Percentiles rank a stretch among this genome's conserved stretches.
phyloP scores from a whole-genome alignment of 805 yeast species.

The Diddensiella transvaalensis region DNA sequence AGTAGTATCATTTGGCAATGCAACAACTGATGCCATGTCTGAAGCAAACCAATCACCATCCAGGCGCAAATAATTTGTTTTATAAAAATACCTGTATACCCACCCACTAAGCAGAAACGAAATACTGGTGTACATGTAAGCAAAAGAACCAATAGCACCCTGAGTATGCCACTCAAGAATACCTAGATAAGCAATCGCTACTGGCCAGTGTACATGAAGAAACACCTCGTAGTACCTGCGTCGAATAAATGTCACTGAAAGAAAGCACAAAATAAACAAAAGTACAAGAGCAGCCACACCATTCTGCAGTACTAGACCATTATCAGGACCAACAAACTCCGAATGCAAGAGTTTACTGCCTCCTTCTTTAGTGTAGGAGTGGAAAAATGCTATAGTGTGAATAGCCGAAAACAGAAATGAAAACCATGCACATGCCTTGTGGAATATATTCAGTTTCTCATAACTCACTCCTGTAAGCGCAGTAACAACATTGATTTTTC shows the following conservation, averaged over 20 bases:
- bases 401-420: slow-evolving; percentile 18
- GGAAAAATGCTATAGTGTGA: slow-evolving; percentile 20
- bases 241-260: slow-evolving; percentile 14
- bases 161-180: slow-evolving; percentile 19
- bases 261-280: slow-evolving; percentile 14
- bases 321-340: not conserved
- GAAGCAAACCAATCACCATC: slow-evolving; percentile 17
- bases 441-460: slow-evolving; percentile 19
- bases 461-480: slow-evolving; percentile 22
- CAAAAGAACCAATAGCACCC: slow-evolving; percentile 15
- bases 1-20: slow-evolving; percentile 9
- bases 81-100: slow-evolving; percentile 14
- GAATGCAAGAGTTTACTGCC: slow-evolving; percentile 11
- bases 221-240: slow-evolving; percentile 19
- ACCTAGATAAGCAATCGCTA: slow-evolving; percentile 19
- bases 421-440: slow-evolving; percentile 18
- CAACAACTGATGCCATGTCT: slow-evolving; percentile 11
- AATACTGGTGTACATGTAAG: slow-evolving; percentile 17
- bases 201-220: slow-evolving; percentile 23
- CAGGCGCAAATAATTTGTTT: slow-evolving; percentile 18
- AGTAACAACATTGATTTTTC: slow-evolving; percentile 20
- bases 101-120: slow-evolving; percentile 15
- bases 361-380: slow-evolving; percentile 19
- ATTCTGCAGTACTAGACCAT: not conserved
- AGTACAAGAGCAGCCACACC: slow-evolving; percentile 16